A percentile compares a stretch with the other conserved stretches of the same genome.
Evolutionary conservation across 108 stramenopile genomes (phyloP).

Genomic region (Nitzschia inconspicua): DNA sequence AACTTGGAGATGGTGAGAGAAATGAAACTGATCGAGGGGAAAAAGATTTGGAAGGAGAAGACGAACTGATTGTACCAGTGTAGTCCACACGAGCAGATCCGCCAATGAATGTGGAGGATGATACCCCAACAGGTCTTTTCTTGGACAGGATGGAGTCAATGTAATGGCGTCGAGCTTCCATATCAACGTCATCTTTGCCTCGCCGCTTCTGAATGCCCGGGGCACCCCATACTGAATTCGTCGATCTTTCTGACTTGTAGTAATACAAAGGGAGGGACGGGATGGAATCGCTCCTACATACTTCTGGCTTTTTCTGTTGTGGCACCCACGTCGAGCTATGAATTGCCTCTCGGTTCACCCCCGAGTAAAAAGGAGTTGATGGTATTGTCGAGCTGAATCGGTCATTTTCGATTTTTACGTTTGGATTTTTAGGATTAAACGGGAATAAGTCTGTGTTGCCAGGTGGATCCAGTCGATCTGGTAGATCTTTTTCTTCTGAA

Average conservation of each 20-base stretch:
- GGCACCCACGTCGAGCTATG: background rate
- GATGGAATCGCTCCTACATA: background rate
- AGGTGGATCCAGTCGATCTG: background rate
- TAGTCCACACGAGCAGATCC: constrained; percentile 10
- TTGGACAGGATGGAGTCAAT: no score
- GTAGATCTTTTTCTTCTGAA: background rate
- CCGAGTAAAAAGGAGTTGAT: no score
- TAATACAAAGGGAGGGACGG: background rate
- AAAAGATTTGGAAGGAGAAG: background rate
- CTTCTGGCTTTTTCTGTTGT: background rate
- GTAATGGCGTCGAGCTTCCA: background rate
- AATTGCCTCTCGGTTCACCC: no score
- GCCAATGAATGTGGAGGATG: background rate
- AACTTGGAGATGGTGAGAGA: no score
- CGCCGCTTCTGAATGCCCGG: no score
- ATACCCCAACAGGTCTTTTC: background rate
- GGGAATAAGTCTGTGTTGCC: background rate
- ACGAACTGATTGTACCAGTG: constrained; percentile 8
- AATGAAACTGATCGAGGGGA: background rate
- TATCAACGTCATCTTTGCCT: background rate
- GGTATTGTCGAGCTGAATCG: no score
- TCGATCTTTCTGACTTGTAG: background rate
- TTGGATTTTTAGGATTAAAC: background rate
- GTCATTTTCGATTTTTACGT: background rate
- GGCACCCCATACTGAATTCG: background rate